Evolutionary conservation across 129 eudicot genomes (phyloP).

Genomic region (Flaveria ramosissima): DNA sequence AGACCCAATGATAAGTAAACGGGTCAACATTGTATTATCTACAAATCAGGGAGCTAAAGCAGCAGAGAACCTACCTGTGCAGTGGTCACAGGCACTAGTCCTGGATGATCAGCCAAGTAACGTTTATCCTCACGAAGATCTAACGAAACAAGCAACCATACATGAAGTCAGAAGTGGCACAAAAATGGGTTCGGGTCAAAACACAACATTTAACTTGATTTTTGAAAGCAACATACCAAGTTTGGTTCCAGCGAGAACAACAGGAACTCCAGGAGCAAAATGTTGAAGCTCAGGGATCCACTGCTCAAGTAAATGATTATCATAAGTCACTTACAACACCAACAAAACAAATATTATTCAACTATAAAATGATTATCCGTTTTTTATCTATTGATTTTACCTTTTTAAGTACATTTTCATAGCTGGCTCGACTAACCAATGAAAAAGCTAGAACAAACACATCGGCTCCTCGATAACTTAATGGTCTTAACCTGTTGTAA

Average conservation of each 20-base stretch:
- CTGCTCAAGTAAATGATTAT: conserved; percentile 44
- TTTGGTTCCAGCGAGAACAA: conserved; percentile 95
- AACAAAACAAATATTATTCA: conserved; percentile 11
- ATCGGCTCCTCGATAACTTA: conserved; percentile 91
- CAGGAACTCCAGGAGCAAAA: conserved; percentile 85
- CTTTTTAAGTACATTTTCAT: conserved; percentile 84
- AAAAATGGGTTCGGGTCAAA: conserved; percentile 15
- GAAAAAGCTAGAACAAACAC: conserved; percentile 92
- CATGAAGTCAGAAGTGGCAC: conserved; percentile 3
- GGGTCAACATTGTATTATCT: not conserved
- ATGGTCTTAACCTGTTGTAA: conserved; percentile 84
- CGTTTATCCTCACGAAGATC: conserved; percentile 99
- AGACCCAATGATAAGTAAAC: no score
- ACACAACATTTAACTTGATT: not conserved
- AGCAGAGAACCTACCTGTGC: conserved; percentile 60
- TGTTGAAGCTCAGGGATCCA: conserved; percentile 99
- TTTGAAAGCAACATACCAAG: conserved; percentile 53
- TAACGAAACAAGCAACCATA: conserved; percentile 28
- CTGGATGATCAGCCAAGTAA: conserved; percentile 96
- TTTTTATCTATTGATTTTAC: conserved; percentile 31
- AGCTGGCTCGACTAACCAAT: conserved; percentile 92
- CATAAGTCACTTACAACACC: conserved; percentile 29
- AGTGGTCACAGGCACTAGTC: conserved; percentile 87
- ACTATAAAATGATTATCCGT: not conserved
- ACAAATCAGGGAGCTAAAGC: conserved; percentile 10